These are phyloP conservation scores for Metarhizium guizhouense DNA, from an alignment of 2,329 filamentous ascomycete species.

Conservation along the genomic window DNA sequence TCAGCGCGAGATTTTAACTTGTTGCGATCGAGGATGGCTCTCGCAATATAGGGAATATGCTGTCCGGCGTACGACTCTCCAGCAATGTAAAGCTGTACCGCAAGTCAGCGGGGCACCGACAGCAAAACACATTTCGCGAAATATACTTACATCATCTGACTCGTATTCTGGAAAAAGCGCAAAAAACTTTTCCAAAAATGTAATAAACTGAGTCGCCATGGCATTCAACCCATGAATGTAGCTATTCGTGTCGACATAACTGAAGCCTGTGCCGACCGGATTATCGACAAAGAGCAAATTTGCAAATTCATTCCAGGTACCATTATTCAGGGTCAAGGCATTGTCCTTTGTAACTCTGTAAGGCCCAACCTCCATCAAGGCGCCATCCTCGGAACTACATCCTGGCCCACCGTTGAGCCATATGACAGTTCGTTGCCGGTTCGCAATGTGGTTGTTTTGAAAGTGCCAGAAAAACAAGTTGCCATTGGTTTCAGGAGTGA, in stretches of 20 bases:
- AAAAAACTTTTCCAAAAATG: conserved; percentile 89
- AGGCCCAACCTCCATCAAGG: conserved; percentile 90
- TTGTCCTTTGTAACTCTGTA: conserved; percentile 73
- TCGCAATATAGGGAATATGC: conserved; percentile 94
- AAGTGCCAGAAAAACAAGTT: conserved; percentile 99
- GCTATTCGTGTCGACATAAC: conserved; percentile 84
- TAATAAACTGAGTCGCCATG: conserved; percentile 83
- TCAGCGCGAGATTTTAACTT: conserved; percentile 33
- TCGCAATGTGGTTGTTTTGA: conserved; percentile 89
- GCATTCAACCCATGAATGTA: conserved; percentile 77
- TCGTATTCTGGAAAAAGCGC: conserved; percentile 84
- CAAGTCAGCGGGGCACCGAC: neutral
- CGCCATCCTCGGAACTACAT: conserved; percentile 95
- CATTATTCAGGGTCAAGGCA: conserved; percentile 71
- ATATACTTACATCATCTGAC: conserved; percentile 70
- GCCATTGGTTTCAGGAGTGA: conserved; percentile 75
- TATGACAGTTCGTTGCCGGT: conserved; percentile 81
- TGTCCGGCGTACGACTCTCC: conserved; percentile 97
- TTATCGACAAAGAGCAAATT: conserved; percentile 97
- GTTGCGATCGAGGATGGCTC: conserved; percentile 82
- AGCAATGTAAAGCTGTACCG: conserved; percentile 71
- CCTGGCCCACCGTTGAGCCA: conserved; percentile 97
- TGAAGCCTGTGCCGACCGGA: conserved; percentile 92
- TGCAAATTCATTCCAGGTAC: conserved; percentile 98
- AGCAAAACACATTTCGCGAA: neutral